These are phyloP conservation scores for Misopates orontium DNA, from an alignment of 257 asterid genomes.

Conservation along the genomic window DNA sequence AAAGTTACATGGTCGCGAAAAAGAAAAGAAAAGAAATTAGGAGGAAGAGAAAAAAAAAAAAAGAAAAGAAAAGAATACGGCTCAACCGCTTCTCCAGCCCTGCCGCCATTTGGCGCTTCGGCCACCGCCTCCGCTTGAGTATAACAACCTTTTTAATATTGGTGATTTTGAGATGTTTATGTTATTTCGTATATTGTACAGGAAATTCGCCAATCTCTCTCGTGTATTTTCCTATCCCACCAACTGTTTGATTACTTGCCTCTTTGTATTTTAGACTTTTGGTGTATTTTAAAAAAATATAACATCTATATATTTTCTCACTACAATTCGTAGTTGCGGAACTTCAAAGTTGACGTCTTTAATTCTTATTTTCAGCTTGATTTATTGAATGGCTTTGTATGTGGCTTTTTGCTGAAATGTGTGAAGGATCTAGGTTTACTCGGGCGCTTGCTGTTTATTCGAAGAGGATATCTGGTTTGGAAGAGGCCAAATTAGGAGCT, in stretches of 20 bases:
- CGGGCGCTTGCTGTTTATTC: constrained; percentile 53
- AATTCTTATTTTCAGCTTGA: neutral
- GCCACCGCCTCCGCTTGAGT: too few relatives aligned
- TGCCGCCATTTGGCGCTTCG: too few relatives aligned
- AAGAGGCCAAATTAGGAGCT: constrained; percentile 83
- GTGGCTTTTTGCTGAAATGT: constrained; percentile 30
- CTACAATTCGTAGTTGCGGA: neutral
- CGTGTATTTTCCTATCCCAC: constrained; percentile 40
- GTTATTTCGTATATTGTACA: too few relatives aligned
- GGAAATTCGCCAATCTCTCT: constrained; percentile 18
- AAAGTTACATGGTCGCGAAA: too few relatives aligned
- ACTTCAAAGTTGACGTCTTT: neutral
- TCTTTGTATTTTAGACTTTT: too few relatives aligned
- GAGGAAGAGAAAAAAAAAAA: too few relatives aligned
- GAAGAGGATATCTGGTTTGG: constrained; percentile 78
- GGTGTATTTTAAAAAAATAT: neutral
- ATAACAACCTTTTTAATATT: too few relatives aligned
- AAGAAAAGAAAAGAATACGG: too few relatives aligned
- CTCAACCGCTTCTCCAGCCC: too few relatives aligned
- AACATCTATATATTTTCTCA: neutral
- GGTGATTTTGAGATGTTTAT: too few relatives aligned
- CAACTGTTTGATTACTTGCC: constrained; percentile 33
- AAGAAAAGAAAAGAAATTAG: too few relatives aligned
- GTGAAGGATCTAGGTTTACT: constrained; percentile 37
- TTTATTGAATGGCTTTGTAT: constrained; percentile 4